Percentiles rank a stretch among this genome's conserved stretches.
Conservation (phyloP, 1,284 basidiomycete species). For the Ganoderma multipileum region DNA sequence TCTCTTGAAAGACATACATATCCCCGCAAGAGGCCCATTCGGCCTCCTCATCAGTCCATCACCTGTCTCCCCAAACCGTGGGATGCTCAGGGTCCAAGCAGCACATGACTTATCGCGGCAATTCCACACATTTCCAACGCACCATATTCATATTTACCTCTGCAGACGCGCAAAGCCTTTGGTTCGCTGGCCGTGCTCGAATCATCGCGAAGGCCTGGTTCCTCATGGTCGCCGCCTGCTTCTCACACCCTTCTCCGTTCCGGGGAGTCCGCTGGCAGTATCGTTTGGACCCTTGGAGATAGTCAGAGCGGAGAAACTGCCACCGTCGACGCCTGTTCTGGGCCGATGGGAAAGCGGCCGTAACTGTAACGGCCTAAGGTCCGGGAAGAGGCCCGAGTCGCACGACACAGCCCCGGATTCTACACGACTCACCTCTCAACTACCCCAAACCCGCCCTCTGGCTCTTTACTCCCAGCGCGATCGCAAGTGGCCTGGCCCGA, state of each 20-base stretch:
- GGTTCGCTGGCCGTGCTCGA: slow-evolving; percentile 21
- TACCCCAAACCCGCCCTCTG: slow-evolving; percentile 11
- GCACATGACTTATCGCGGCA: slow-evolving; percentile 26
- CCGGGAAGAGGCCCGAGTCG: slow-evolving; percentile 14
- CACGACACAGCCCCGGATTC: slow-evolving; percentile 22
- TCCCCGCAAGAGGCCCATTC: slow-evolving; percentile 3
- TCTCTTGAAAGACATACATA: neutral
- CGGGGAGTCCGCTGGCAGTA: slow-evolving; percentile 8
- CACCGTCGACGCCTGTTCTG: slow-evolving; percentile 16
- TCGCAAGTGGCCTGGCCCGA: slow-evolving; percentile 14
- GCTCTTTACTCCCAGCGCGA: slow-evolving; percentile 3
- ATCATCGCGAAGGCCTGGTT: slow-evolving; percentile 25
- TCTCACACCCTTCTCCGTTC: slow-evolving; percentile 22
- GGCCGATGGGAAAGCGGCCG: slow-evolving; percentile 16
- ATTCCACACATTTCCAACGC: slow-evolving; percentile 17
- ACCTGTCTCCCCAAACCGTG: slow-evolving; percentile 20
- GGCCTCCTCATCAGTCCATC: slow-evolving; percentile 22
- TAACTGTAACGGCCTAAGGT: slow-evolving; percentile 11
- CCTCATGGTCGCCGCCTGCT: slow-evolving; percentile 26
- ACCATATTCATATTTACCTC: slow-evolving; percentile 19
- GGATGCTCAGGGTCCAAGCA: slow-evolving; percentile 23
- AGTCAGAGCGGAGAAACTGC: slow-evolving; percentile 14
- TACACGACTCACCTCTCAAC: slow-evolving; percentile 18
- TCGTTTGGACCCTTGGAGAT: slow-evolving; percentile 7
- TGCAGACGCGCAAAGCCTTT: slow-evolving; percentile 19